Percentiles rank a stretch among this genome's conserved stretches.
Conservation (phyloP, 805 yeast genomes). For the Cyberlindnera veronae region DNA sequence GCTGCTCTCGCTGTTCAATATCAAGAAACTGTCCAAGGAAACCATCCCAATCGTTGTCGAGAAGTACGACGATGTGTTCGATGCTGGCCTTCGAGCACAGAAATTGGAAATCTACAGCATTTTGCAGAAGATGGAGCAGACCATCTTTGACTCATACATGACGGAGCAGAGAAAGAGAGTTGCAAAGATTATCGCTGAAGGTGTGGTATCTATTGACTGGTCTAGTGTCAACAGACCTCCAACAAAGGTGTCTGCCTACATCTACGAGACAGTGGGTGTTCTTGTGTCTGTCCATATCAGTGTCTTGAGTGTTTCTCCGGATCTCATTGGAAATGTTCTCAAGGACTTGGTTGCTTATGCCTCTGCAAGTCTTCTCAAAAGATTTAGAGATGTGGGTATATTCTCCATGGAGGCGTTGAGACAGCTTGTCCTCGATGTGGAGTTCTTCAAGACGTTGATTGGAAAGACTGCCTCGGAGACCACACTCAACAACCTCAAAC, state of each 20-base stretch:
- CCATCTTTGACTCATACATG: conserved; percentile 51
- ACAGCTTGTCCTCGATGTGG: conserved; percentile 52
- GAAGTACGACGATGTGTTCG: conserved; percentile 49
- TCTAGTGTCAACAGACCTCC: conserved; percentile 31
- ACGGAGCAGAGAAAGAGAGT: conserved; percentile 41
- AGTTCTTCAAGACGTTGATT: conserved; percentile 40
- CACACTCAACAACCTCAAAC: conserved; percentile 18
- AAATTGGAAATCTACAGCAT: conserved; percentile 42
- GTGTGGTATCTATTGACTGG: conserved; percentile 44
- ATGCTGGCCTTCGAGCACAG: conserved; percentile 39
- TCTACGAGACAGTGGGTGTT: conserved; percentile 46
- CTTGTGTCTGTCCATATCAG: conserved; percentile 51
- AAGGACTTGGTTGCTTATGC: conserved; percentile 41
- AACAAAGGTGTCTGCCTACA: conserved; percentile 41
- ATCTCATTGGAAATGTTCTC: conserved; percentile 42
- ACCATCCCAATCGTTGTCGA: conserved; percentile 48
- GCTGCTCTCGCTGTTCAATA: conserved; percentile 50
- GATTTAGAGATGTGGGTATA: conserved; percentile 40
- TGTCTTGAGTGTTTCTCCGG: conserved; percentile 45
- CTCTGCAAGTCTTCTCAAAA: conserved; percentile 34
- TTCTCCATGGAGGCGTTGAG: conserved; percentile 45
- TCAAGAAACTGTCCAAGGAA: conserved; percentile 42
- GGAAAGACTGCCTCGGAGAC: conserved; percentile 20
- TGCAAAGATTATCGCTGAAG: conserved; percentile 39
- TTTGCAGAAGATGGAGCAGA: conserved; percentile 46